Evolutionary conservation across 768 basidiomycete genomes (phyloP), one percentile per base, ranked within the genome.

Genomic region (Leccinum subtestaceum): DNA sequence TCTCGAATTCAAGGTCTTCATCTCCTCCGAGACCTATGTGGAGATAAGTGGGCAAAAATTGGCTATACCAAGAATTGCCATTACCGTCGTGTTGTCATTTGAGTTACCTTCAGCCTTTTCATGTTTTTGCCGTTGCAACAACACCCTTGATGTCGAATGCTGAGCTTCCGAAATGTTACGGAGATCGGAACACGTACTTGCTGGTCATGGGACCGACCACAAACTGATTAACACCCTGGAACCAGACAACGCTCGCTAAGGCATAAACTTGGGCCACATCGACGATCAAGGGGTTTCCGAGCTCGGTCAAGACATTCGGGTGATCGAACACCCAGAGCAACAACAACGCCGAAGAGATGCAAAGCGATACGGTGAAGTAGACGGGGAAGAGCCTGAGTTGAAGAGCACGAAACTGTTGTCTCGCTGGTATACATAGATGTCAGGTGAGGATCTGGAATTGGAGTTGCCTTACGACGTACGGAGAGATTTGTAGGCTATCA

Each of bases 331-430:
- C 76, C 88, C 84, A 90, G 55, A 80, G 73, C 2, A 76, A 77
- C 49, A 90, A 70, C 40, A 93, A 78, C 21, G 74, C 72, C 1
- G 81, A 75, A 27, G 86, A 80, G 34, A 88, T 72, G 23, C 72
- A 63, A 38, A 88, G 81, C 12, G 85, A 86, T 45, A 83, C 69
- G 17, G 79, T 69, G 65, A 93, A 93, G 74, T 89, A 93, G 61
- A 88, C 71, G 1, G 91, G 89, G 74, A 90, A 90, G 1, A 80
- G 83, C 65, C 81, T 83, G 67, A 89, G 84, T 67, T 93, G 91
- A 34, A 94, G 80, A 45, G 80, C 76, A 10, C 86, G 82, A 60
- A 93, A 93, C 59, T 88, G 85, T 52, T 85, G 81, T 50, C 89
- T 83, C 17, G 89, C 85, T 88, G 59, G 6, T 23, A 46, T 40